These are phyloP conservation scores for Neonectria coccinea DNA, from an alignment of 2,329 filamentous ascomycete genomes.

Conservation along the genomic window DNA sequence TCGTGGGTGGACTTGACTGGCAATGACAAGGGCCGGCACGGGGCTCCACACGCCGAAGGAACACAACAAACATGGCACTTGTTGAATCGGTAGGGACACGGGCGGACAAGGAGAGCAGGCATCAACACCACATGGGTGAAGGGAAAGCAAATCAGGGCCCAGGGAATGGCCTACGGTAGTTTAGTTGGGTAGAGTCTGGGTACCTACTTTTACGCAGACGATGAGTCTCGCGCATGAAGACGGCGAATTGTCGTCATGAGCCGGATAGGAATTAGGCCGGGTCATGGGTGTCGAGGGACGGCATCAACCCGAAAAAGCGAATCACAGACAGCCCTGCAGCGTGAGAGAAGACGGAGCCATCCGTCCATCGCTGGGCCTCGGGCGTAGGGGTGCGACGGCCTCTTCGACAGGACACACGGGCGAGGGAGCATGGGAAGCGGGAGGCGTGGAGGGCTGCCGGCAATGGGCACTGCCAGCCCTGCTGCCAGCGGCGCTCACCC, in stretches of 20 bases:
- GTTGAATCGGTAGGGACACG: constrained; percentile 1
- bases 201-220: not conserved
- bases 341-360: constrained; percentile 21
- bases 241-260: constrained; percentile 9
- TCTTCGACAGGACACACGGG: not conserved
- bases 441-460: constrained; percentile 9
- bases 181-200: not conserved
- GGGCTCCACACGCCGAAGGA: constrained; percentile 26
- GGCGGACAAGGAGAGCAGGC: constrained; percentile 1
- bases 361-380: constrained; percentile 32
- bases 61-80: constrained; percentile 4
- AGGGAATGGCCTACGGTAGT: not conserved
- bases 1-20: constrained; percentile 26
- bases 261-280: constrained; percentile 11
- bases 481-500: not conserved
- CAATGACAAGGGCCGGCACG: constrained; percentile 17
- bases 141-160: constrained; percentile 6
- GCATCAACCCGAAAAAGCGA: constrained; percentile 25
- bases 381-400: constrained; percentile 33
- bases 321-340: constrained; percentile 13
- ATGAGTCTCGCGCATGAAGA: constrained; percentile 4
- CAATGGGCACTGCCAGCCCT: constrained; percentile 23
- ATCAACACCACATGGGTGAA: not conserved
- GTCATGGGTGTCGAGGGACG: constrained; percentile 17
- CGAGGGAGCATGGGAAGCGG: constrained; percentile 14